These are phyloP conservation scores for Pyronema omphalodes DNA, from an alignment of 495 filamentous ascomycete species.

Conservation along the genomic window DNA sequence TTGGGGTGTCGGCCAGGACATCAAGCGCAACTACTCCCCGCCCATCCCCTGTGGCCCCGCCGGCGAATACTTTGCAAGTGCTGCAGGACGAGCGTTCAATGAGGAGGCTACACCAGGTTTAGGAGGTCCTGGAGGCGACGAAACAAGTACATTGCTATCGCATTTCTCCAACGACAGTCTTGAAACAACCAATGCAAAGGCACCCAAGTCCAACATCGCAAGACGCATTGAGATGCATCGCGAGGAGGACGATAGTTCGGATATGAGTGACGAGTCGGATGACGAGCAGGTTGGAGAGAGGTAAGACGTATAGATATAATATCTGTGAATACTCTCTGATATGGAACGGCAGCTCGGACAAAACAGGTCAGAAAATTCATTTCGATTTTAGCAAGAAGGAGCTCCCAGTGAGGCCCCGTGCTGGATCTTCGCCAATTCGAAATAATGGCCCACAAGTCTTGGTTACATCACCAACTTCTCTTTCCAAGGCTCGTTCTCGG, in stretches of 20 bases:
- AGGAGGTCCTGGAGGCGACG: slow-evolving; percentile 11
- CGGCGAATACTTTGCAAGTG: slow-evolving; percentile 70
- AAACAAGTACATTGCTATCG: slow-evolving; percentile 18
- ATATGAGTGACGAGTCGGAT: slow-evolving; percentile 89
- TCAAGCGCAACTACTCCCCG: slow-evolving; percentile 86
- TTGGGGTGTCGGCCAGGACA: slow-evolving; percentile 62
- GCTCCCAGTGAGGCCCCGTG: slow-evolving; percentile 71
- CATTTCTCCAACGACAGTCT: slow-evolving; percentile 33
- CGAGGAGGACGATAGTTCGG: slow-evolving; percentile 93
- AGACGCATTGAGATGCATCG: slow-evolving; percentile 45
- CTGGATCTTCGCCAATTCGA: slow-evolving; percentile 72
- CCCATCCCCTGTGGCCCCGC: slow-evolving; percentile 81
- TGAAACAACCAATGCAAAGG: slow-evolving; percentile 27
- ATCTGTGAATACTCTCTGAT: slow-evolving; percentile 13
- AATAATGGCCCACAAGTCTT: slow-evolving; percentile 35
- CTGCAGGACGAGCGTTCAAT: slow-evolving; percentile 54
- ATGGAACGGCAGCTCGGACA: slow-evolving; percentile 27
- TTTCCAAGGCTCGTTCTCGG: slow-evolving; percentile 23
- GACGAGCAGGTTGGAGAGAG: slow-evolving; percentile 30
- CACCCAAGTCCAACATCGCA: slow-evolving; percentile 14
- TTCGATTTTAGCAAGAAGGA: slow-evolving; percentile 71
- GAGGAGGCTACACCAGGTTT: slow-evolving; percentile 52
- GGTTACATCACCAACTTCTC: slow-evolving; percentile 36
- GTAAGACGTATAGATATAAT: slow-evolving; percentile 21
- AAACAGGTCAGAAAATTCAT: slow-evolving; percentile 36